Evolutionary conservation across 2,329 filamentous ascomycete genomes (phyloP).

Genomic region (Hypoxylon rubiginosum): DNA sequence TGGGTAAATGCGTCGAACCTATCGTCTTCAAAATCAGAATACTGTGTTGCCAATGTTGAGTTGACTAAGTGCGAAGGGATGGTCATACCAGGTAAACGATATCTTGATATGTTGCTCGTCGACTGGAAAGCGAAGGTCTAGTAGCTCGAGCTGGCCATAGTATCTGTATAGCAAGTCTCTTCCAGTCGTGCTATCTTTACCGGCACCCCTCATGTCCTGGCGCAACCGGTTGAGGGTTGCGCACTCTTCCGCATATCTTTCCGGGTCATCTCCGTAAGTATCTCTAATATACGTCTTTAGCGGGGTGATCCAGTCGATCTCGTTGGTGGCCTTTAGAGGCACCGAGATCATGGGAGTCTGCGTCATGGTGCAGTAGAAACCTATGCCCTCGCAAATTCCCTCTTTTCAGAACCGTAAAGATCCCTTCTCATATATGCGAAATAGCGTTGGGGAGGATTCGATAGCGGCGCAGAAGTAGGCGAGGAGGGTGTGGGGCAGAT

Average conservation of each 20-base stretch:
- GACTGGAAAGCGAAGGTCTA: constrained; percentile 95
- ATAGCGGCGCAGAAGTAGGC: constrained; percentile 8
- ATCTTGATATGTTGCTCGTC: constrained; percentile 99
- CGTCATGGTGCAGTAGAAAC: constrained; percentile 66
- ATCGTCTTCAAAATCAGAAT: constrained; percentile 38
- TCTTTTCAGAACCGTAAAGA: constrained; percentile 9
- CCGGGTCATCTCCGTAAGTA: constrained; percentile 96
- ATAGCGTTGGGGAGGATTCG: constrained; percentile 9
- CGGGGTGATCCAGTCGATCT: constrained; percentile 96
- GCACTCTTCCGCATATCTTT: constrained; percentile 96
- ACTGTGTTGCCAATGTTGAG: constrained; percentile 13
- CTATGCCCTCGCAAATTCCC: constrained; percentile 20
- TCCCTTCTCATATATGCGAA: constrained; percentile 30
- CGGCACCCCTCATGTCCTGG: constrained; percentile 98
- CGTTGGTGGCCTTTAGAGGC: constrained; percentile 93
- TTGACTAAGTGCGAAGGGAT: not conserved
- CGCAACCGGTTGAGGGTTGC: constrained; percentile 91
- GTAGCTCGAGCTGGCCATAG: constrained; percentile 94
- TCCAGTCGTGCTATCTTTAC: constrained; percentile 94
- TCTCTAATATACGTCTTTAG: constrained; percentile 94
- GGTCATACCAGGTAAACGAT: constrained; percentile 89
- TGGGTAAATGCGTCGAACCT: constrained; percentile 99
- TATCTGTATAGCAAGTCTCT: constrained; percentile 95
- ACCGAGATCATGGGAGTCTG: constrained; percentile 95
- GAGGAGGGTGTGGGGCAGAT: constrained; percentile 35